A percentile compares a stretch with the other conserved stretches of the same genome.
Conservation (phyloP, 2,329 filamentous ascomycete species). For the Aspergillus carbonarius region DNA sequence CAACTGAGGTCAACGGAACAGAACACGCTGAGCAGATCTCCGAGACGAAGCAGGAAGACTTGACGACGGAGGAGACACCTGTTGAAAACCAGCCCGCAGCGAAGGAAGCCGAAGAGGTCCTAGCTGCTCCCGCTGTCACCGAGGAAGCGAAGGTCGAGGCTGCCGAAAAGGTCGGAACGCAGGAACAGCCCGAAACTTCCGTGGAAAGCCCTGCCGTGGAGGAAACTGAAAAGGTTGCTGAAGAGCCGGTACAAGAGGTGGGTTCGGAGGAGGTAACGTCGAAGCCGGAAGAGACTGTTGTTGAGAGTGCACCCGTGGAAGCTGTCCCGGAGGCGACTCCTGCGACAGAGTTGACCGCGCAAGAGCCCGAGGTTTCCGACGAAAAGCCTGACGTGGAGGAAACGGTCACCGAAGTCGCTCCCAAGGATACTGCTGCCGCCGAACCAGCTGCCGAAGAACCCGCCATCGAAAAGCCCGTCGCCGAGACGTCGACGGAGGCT, state of each 20-base stretch:
- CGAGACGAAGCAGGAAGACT: conserved; percentile 4
- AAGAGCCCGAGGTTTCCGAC: neutral
- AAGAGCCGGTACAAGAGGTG: conserved; percentile 10
- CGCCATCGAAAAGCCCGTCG: conserved; percentile 1
- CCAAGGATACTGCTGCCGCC: conserved; percentile 1
- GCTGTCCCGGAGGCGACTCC: neutral
- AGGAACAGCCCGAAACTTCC: conserved; percentile 1
- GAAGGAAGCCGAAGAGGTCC: neutral
- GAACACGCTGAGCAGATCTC: conserved; percentile 8
- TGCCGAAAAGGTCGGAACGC: neutral
- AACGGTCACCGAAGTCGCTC: neutral
- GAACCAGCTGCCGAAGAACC: conserved; percentile 7
- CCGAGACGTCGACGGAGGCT: conserved; percentile 5
- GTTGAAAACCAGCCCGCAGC: conserved; percentile 1
- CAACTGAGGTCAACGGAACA: conserved; percentile 15
- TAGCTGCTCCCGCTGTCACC: neutral
- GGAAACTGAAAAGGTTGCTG: neutral
- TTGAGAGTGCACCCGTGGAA: conserved; percentile 8
- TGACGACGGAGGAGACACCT: conserved; percentile 3
- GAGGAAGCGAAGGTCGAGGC: neutral
- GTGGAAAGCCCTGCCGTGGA: neutral
- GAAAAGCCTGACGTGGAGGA: conserved; percentile 4
- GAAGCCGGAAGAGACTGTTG: conserved; percentile 6
- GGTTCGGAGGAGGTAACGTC: neutral
- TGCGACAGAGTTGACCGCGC: neutral